phyloP scores from a whole-genome alignment of 495 filamentous ascomycete genomes.

The Daldinia caldariorum region DNA sequence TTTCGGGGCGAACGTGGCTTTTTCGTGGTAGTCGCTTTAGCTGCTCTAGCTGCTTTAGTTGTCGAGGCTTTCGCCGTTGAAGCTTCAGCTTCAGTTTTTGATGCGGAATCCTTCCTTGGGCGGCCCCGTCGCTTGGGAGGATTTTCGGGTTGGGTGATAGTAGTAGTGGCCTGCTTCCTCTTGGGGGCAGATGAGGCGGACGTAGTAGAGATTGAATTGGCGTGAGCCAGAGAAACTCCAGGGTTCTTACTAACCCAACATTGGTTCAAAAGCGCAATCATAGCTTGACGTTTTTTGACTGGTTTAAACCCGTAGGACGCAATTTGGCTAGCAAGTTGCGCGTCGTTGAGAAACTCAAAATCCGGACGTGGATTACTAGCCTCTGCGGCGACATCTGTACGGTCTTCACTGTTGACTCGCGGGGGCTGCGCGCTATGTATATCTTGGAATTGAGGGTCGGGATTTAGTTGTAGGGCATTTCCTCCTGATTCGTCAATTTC shows the following conservation, averaged over 20 bases:
- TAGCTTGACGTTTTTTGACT: constrained; percentile 72
- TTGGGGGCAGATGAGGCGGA: constrained; percentile 16
- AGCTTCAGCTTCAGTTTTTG: constrained; percentile 4
- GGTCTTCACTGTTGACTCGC: constrained; percentile 5
- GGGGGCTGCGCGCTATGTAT: constrained; percentile 35
- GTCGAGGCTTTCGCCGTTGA: constrained; percentile 26
- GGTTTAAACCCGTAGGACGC: constrained; percentile 77
- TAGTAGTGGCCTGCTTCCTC: constrained; percentile 15
- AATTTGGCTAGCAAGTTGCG: constrained; percentile 70
- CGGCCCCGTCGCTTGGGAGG: constrained; percentile 56
- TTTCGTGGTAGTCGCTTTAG: constrained; percentile 39
- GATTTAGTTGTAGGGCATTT: constrained; percentile 3
- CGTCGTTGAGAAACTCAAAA: constrained; percentile 70
- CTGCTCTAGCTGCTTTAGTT: constrained; percentile 10
- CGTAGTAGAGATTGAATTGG: constrained; percentile 42
- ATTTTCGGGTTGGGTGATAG: constrained; percentile 5
- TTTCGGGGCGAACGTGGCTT: constrained; percentile 24
- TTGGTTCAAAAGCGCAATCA: constrained; percentile 75
- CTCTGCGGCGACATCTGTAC: constrained; percentile 17
- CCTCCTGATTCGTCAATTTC: constrained; percentile 9
- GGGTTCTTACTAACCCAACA: constrained; percentile 71
- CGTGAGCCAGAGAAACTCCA: constrained; percentile 17
- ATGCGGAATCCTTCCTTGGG: constrained; percentile 51
- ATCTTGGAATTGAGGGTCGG: constrained; percentile 23
- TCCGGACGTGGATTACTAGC: constrained; percentile 61